Conservation (phyloP, 164 flowering plant species). For the Vitis cinerea region DNA sequence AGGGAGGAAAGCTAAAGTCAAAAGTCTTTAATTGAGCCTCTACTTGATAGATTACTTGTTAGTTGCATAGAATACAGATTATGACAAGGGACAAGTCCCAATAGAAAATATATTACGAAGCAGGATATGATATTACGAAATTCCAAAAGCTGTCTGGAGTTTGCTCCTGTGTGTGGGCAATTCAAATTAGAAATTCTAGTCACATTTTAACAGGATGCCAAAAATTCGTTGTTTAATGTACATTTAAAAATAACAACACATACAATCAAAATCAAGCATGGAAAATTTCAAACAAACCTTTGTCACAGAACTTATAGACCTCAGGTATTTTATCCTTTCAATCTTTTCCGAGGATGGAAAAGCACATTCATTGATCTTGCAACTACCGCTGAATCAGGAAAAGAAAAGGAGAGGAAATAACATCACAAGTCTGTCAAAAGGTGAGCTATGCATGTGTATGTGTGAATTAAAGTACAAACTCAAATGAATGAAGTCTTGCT, state of each 20-base stretch:
- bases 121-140: not conserved
- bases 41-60: not conserved
- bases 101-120: not conserved
- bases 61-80: not conserved
- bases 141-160: too few relatives aligned
- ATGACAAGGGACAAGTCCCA: not conserved
- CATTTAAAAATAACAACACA: not conserved
- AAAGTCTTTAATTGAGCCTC: not conserved
- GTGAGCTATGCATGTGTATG: not conserved
- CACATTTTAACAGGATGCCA: too few relatives aligned
- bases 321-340: conserved; percentile 44
- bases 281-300: conserved; percentile 25
- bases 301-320: conserved; percentile 29
- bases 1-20: not conserved
- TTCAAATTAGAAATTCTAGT: too few relatives aligned
- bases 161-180: too few relatives aligned
- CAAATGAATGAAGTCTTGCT: conserved; percentile 70
- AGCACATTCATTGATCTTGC: conserved; percentile 24
- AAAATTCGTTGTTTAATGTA: too few relatives aligned
- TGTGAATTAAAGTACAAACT: conserved; percentile 34
- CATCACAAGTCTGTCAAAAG: too few relatives aligned
- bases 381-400: conserved; percentile 31
- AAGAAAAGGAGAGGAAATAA: conserved; percentile 4
- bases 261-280: not conserved
- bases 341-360: conserved; percentile 29